Conservation (phyloP, 2,329 filamentous ascomycete species). For the Cercospora janseana region DNA sequence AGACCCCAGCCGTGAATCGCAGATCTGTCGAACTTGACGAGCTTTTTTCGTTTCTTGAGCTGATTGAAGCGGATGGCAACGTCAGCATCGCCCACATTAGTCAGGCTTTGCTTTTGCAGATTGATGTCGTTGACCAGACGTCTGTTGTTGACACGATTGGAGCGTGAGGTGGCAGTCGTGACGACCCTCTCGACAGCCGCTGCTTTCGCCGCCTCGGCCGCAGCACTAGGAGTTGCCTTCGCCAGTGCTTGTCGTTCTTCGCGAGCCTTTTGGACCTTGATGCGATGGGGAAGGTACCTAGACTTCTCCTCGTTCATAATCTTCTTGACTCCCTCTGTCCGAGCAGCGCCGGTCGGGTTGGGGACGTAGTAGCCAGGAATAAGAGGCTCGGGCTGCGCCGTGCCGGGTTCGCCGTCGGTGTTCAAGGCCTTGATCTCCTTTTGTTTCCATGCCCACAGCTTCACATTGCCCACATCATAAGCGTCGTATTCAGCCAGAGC, state of each 20-base stretch:
- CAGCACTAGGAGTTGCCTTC: constrained; percentile 61
- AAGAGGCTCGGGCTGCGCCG: constrained; percentile 52
- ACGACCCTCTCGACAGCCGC: constrained; percentile 70
- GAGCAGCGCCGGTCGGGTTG: constrained; percentile 78
- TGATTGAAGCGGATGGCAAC: constrained; percentile 97
- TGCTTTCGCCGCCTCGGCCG: constrained; percentile 64
- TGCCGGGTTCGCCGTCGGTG: constrained; percentile 54
- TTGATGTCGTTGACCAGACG: constrained; percentile 93
- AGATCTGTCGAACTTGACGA: constrained; percentile 93
- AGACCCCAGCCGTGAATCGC: constrained; percentile 99
- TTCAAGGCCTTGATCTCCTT: constrained; percentile 71
- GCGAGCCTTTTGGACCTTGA: constrained; percentile 87
- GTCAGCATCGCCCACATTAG: constrained; percentile 68
- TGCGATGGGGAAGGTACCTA: constrained; percentile 94
- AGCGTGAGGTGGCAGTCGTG: constrained; percentile 85
- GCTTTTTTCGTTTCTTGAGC: constrained; percentile 98
- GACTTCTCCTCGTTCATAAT: constrained; percentile 97
- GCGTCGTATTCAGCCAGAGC: constrained; percentile 49
- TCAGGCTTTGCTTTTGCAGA: constrained; percentile 76
- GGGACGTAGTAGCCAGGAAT: constrained; percentile 76
- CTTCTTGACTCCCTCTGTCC: constrained; percentile 91
- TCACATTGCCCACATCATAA: constrained; percentile 56
- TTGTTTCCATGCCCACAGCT: constrained; percentile 68
- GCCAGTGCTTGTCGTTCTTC: constrained; percentile 84
- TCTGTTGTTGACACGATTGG: constrained; percentile 92